Conservation (phyloP, 129 eudicot species). For the Ambrosia trifida region DNA sequence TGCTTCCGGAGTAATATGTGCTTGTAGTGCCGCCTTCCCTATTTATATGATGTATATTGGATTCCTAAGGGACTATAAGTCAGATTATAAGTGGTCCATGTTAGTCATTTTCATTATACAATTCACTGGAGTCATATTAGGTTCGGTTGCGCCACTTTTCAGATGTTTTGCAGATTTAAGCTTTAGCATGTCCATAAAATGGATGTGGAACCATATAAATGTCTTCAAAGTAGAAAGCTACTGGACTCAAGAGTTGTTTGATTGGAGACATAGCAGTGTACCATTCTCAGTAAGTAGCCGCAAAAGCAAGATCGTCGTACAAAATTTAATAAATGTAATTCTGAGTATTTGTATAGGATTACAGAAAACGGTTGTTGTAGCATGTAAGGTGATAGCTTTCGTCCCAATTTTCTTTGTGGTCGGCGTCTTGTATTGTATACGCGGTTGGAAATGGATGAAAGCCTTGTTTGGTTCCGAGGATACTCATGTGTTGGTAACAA, state of each 20-base stretch:
- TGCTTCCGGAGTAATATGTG: slow-evolving; percentile 2
- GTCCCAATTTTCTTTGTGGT: background rate
- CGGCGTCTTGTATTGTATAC: background rate
- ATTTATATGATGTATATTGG: background rate
- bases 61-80: background rate
- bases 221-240: slow-evolving; percentile 7
- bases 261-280: background rate
- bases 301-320: background rate
- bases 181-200: background rate
- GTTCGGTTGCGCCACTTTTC: background rate
- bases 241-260: background rate
- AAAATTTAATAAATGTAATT: background rate
- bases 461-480: background rate
- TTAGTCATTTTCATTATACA: background rate
- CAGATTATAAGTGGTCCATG: background rate
- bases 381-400: background rate
- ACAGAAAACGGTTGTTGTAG: background rate
- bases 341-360: background rate
- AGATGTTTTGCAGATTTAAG: background rate
- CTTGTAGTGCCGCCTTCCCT: background rate
- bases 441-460: slow-evolving; percentile 1
- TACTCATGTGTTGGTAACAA: background rate
- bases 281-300: slow-evolving; percentile 5
- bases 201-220: background rate
- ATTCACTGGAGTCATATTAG: background rate